A percentile compares a stretch with the other conserved stretches of the same genome.
These are phyloP conservation scores for Neofusicoccum sp. DNA, from an alignment of 2,329 filamentous ascomycete species.

Conservation along the genomic window DNA sequence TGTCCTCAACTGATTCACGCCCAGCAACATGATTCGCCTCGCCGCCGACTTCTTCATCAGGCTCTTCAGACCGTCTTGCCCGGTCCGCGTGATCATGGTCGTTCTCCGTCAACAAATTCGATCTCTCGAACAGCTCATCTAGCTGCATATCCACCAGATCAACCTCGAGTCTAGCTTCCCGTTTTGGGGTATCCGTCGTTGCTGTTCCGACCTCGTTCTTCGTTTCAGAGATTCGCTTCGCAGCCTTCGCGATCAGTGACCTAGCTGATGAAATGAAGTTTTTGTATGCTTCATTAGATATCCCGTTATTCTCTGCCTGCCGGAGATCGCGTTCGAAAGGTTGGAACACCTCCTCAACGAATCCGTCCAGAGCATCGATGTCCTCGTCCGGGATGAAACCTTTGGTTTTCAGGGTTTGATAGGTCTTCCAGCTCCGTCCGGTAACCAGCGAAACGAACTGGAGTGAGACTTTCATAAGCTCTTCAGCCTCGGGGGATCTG, in stretches of 20 bases:
- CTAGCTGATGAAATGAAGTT: conserved; percentile 7
- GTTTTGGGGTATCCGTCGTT: conserved; percentile 1
- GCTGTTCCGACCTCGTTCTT: neutral
- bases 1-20: neutral
- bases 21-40: neutral
- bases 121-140: conserved; percentile 15
- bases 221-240: conserved; percentile 6
- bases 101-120: neutral
- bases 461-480: conserved; percentile 15
- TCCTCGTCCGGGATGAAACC: neutral
- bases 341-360: conserved; percentile 14
- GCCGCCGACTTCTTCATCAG: neutral
- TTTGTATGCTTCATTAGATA: conserved; percentile 11
- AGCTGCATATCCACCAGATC: conserved; percentile 14
- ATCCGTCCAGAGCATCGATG: conserved; percentile 5
- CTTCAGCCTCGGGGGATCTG: conserved; percentile 9
- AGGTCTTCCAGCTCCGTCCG: conserved; percentile 13
- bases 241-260: conserved; percentile 11
- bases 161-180: conserved; percentile 7
- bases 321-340: conserved; percentile 12
- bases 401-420: neutral
- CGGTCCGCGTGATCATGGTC: neutral
- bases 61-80: neutral
- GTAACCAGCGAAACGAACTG: conserved; percentile 8
- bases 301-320: conserved; percentile 3